A percentile compares a stretch with the other conserved stretches of the same genome.
Evolutionary conservation across 1,284 basidiomycete species (phyloP).

Genomic region (Trametes versicolor): DNA sequence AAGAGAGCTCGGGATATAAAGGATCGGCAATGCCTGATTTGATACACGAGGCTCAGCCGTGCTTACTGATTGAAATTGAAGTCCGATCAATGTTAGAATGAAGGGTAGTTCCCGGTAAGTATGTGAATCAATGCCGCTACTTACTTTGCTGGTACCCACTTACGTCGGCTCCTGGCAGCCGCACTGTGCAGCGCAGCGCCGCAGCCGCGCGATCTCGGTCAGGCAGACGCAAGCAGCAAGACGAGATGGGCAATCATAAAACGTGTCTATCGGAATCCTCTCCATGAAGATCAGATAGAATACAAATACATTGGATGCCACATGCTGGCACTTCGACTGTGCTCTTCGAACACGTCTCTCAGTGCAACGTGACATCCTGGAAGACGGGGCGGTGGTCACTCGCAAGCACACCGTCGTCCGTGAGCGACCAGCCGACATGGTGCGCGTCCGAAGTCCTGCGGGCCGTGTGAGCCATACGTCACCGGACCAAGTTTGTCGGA

Average conservation of each 20-base stretch:
- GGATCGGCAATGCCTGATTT: neutral
- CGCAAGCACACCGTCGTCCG: constrained; percentile 63
- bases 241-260: constrained; percentile 6
- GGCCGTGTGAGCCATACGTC: neutral
- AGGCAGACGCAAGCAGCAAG: constrained; percentile 21
- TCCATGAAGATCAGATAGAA: constrained; percentile 24
- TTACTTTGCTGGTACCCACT: too few species aligned
- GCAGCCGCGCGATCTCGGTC: constrained; percentile 24
- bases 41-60: constrained; percentile 14
- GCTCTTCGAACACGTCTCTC: constrained; percentile 3
- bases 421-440: constrained; percentile 53
- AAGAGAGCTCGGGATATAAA: constrained; percentile 21
- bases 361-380: constrained; percentile 46
- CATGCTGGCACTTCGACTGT: constrained; percentile 1
- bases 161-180: too few species aligned
- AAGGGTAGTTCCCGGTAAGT: neutral
- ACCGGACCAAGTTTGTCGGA: constrained; percentile 17
- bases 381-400: constrained; percentile 68
- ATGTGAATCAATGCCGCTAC: neutral
- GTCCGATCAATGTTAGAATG: neutral
- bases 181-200: constrained; percentile 7
- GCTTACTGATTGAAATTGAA: neutral
- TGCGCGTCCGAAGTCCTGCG: constrained; percentile 51
- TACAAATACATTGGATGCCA: constrained; percentile 21
- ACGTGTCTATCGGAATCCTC: neutral